phyloP scores from a whole-genome alignment of 73 alveolate genomes.

The Vitrella brassicaformis region DNA sequence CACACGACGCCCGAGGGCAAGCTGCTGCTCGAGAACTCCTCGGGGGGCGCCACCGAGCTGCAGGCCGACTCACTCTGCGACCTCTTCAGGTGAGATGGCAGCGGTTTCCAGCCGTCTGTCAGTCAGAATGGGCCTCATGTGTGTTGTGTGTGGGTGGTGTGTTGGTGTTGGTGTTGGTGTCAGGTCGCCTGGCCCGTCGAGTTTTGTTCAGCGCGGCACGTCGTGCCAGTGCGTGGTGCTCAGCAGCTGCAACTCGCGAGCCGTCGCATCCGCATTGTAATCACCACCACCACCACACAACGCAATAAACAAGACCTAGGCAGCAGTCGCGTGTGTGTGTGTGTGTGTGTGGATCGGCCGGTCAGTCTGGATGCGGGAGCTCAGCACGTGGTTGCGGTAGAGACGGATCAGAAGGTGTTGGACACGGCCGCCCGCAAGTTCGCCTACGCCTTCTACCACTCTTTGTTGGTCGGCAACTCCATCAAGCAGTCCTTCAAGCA shows the following conservation, averaged over 20 bases:
- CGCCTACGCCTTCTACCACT: not conserved
- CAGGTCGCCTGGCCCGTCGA: too few relatives aligned
- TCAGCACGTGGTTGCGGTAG: not conserved
- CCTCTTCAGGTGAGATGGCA: too few relatives aligned
- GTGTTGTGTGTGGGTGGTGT: too few relatives aligned
- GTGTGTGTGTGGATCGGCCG: too few relatives aligned
- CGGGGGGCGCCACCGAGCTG: not conserved
- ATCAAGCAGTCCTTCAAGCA: not conserved
- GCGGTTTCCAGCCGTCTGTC: too few relatives aligned
- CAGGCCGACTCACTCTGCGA: not conserved
- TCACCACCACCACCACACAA: too few relatives aligned
- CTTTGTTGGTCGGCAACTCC: not conserved
- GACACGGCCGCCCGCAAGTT: not conserved
- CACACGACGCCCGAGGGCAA: not conserved
- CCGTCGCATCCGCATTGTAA: not conserved
- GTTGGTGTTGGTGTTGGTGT: too few relatives aligned
- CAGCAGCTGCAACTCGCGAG: not conserved
- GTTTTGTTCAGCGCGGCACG: not conserved
- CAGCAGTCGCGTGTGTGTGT: too few relatives aligned
- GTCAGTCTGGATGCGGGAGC: not conserved
- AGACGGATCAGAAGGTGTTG: not conserved
- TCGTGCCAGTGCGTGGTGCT: not conserved
- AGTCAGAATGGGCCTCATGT: too few relatives aligned
- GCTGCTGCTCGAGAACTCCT: not conserved
- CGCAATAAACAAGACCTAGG: too few relatives aligned